phyloP scores from a whole-genome alignment of 441 rosid species.

The Populus hybrid region DNA sequence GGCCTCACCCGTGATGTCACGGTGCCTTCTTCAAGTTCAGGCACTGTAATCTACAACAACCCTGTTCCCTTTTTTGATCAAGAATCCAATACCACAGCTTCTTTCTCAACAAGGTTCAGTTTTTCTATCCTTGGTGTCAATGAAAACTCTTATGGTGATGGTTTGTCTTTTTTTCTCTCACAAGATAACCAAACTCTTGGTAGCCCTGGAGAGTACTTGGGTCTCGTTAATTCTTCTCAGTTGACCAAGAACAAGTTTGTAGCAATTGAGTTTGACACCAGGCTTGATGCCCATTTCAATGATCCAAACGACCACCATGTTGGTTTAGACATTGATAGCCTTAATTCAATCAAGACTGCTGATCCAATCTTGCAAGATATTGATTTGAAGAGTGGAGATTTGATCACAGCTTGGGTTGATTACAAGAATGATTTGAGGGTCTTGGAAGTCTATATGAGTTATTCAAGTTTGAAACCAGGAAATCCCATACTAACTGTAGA shows the following conservation, averaged over 20 bases:
- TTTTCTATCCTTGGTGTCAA: constrained; percentile 60
- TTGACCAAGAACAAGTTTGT: constrained; percentile 68
- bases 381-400: constrained; percentile 72
- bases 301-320: constrained; percentile 74
- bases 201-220: constrained; percentile 73
- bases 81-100: constrained; percentile 67
- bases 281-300: constrained; percentile 51
- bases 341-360: constrained; percentile 62
- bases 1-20: constrained; percentile 80
- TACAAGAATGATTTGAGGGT: constrained; percentile 67
- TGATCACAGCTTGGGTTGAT: constrained; percentile 72
- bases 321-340: constrained; percentile 69
- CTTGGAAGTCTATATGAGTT: constrained; percentile 64
- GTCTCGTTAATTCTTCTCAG: constrained; percentile 73
- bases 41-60: constrained; percentile 56
- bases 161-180: constrained; percentile 84
- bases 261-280: constrained; percentile 83
- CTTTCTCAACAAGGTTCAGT: constrained; percentile 73
- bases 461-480: constrained; percentile 50
- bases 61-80: constrained; percentile 67
- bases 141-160: constrained; percentile 75
- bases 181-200: constrained; percentile 68
- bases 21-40: constrained; percentile 85
- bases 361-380: constrained; percentile 45
- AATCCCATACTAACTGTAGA: constrained; percentile 48